Evolutionary conservation across 257 asterid species (phyloP).

Genomic region (Paraleonurus japonicus): DNA sequence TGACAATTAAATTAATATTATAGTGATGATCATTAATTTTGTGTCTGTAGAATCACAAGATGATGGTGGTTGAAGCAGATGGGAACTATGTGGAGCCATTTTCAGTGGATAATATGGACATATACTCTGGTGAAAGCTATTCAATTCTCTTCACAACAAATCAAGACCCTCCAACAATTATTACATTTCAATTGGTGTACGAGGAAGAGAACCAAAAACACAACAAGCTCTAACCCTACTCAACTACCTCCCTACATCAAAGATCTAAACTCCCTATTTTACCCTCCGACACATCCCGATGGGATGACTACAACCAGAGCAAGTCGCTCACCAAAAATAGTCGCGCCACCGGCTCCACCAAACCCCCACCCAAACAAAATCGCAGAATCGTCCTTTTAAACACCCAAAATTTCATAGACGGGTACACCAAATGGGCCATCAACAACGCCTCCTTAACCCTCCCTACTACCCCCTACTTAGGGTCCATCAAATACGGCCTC

Average conservation of each 20-base stretch:
- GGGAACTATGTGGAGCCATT: slow-evolving; percentile 77
- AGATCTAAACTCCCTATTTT: slow-evolving; percentile 41
- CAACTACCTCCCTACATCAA: slow-evolving; percentile 49
- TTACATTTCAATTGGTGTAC: slow-evolving; percentile 55
- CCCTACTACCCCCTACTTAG: slow-evolving; percentile 71
- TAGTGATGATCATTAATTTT: background rate
- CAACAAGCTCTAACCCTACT: slow-evolving; percentile 68
- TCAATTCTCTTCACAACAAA: slow-evolving; percentile 62
- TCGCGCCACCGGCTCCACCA: slow-evolving; percentile 40
- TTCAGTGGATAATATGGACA: slow-evolving; percentile 57
- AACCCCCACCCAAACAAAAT: slow-evolving; percentile 45
- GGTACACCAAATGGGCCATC: slow-evolving; percentile 68
- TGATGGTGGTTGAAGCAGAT: slow-evolving; percentile 77
- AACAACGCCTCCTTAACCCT: slow-evolving; percentile 66
- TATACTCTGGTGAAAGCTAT: slow-evolving; percentile 83
- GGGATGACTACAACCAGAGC: slow-evolving; percentile 66
- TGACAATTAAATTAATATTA: background rate
- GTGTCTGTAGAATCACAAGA: slow-evolving; percentile 55
- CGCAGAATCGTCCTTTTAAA: slow-evolving; percentile 50
- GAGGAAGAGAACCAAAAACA: slow-evolving; percentile 75
- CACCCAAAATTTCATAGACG: slow-evolving; percentile 63
- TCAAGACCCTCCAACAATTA: slow-evolving; percentile 55
- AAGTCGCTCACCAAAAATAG: slow-evolving; percentile 46
- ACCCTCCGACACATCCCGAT: slow-evolving; percentile 53
- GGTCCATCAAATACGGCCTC: slow-evolving; percentile 46